phyloP scores from a whole-genome alignment of 164 flowering plant genomes.

The Aristolochia fimbriata region DNA sequence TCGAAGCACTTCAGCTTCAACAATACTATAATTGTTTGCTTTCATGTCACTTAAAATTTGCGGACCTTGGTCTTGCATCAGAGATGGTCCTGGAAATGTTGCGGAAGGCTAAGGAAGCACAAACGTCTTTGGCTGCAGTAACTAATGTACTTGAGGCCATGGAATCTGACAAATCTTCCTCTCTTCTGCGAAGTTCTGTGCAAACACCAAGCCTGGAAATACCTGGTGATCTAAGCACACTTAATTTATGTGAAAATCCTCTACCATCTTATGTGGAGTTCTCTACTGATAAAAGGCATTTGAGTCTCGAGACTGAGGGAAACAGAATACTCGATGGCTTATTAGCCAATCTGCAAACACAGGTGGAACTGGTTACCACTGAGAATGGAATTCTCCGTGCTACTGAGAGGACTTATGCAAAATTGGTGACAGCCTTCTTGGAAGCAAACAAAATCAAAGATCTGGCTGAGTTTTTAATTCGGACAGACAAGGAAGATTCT shows the following conservation, averaged over 20 bases:
- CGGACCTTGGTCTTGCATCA: constrained; percentile 76
- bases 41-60: constrained; percentile 79
- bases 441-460: constrained; percentile 65
- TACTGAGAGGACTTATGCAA: constrained; percentile 64
- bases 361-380: constrained; percentile 55
- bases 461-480: constrained; percentile 62
- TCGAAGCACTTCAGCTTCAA: constrained; percentile 53
- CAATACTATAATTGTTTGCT: constrained; percentile 85
- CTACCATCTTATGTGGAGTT: constrained; percentile 45
- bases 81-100: constrained; percentile 84
- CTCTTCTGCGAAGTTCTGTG: constrained; percentile 11
- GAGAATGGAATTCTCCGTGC: constrained; percentile 75
- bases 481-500: constrained; percentile 64
- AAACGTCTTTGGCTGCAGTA: constrained; percentile 52
- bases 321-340: constrained; percentile 33
- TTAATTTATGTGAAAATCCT: constrained; percentile 7
- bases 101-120: constrained; percentile 60
- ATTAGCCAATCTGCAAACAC: constrained; percentile 40
- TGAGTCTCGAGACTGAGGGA: constrained; percentile 48
- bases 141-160: constrained; percentile 24
- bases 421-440: constrained; percentile 69
- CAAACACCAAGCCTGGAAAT: constrained; percentile 4
- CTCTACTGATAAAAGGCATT: constrained; percentile 35
- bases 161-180: constrained; percentile 15
- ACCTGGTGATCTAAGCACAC: constrained; percentile 9